Conservation (phyloP, 2,329 filamentous ascomycete species). For the Phyllosticta capitalensis region DNA sequence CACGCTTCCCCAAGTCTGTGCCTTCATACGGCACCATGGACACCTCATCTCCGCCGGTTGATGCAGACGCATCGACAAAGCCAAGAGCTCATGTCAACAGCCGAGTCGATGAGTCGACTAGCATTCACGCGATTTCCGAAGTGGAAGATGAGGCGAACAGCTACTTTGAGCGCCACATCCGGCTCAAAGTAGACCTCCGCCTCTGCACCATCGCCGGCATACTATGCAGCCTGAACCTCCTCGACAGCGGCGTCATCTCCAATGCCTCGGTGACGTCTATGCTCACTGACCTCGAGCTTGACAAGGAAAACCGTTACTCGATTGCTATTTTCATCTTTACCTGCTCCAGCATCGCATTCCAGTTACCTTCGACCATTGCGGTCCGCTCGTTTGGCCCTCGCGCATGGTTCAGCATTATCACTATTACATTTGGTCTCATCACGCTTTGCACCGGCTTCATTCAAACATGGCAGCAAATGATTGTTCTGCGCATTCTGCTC, state of each 20-base stretch:
- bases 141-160: conserved; percentile 4
- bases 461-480: conserved; percentile 59
- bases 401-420: conserved; percentile 51
- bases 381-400: conserved; percentile 57
- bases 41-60: neutral
- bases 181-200: conserved; percentile 56
- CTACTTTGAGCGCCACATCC: conserved; percentile 38
- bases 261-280: conserved; percentile 61
- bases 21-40: conserved; percentile 4
- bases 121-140: neutral
- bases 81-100: neutral
- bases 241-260: conserved; percentile 61
- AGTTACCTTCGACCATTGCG: conserved; percentile 58
- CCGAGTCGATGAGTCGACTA: neutral
- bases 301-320: conserved; percentile 54
- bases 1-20: neutral
- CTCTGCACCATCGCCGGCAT: conserved; percentile 62
- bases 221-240: conserved; percentile 59
- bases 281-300: conserved; percentile 52
- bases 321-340: conserved; percentile 67
- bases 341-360: conserved; percentile 56
- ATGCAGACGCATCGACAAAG: neutral
- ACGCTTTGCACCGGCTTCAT: conserved; percentile 62
- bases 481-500: conserved; percentile 54
- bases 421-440: conserved; percentile 52